Evolutionary conservation across 225 moss, liverwort and hornwort genomes (phyloP), one percentile per base, ranked within the genome.

Genomic region (Antitrichia curtipendula): DNA sequence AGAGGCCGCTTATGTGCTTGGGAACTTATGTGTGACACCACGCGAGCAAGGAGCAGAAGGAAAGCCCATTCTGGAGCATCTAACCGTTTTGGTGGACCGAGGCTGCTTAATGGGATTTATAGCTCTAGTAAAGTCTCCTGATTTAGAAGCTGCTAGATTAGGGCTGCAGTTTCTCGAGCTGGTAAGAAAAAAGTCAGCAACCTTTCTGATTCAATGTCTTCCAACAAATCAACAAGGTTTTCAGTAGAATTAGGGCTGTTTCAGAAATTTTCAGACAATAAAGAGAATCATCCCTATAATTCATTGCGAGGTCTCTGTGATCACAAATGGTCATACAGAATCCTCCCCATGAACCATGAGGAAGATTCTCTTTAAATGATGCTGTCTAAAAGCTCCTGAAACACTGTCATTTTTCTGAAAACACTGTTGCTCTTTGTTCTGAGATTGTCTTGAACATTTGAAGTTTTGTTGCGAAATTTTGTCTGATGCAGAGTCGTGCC

Each of bases 121-220:
- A 78, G 95, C 94, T 84, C 90, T 98, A 16, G 97, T 98, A 12
- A 98, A 95, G 73, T 97, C 97, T 69, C 98, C 97, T 14, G 98
- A 98, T 86, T 88, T 95, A 89, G 98, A 98, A 88, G 97, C 98
- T 59, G 98, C 97, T 58, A 92, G 91, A 88, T 89, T 98, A 86
- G 98, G 98, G 71, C 95, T 98, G 82, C 97, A 98, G 89, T 98
- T 98, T 86, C 94, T 97, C 16, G 97, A 98, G 86, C 92, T 97
- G 96, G 98, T 98, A 90, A 90, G 92, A 53, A 71, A 53, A 71
- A 88, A 50, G 10, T 68, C 28, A 61, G n/a, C 49, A 66, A 85
- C 73, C 57, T 65, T 50, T 71, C 58, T 64, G 54, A 77, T 86
- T 49, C 70, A 17, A 31, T 47, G 41, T 75, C 74, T 84, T 63